phyloP scores from a whole-genome alignment of 106 monocot genomes.

The Acanthochlamys bracteata region DNA sequence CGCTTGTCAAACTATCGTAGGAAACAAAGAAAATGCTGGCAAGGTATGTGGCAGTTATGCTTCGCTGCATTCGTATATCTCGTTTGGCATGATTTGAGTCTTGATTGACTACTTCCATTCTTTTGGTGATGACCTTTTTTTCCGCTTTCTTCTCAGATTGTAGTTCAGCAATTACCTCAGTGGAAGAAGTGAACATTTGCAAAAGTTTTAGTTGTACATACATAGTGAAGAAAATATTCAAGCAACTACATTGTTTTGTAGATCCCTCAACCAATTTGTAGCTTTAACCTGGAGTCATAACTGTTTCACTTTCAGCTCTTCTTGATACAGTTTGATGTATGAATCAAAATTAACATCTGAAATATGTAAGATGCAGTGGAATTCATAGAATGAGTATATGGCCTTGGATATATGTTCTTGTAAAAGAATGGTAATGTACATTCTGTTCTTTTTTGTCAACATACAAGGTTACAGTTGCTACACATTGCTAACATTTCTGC shows the following conservation, averaged over 20 bases:
- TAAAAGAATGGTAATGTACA: too few relatives aligned
- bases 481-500: too few relatives aligned
- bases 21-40: conserved; percentile 81
- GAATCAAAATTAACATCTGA: too few relatives aligned
- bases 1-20: conserved; percentile 91
- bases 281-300: too few relatives aligned
- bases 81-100: background rate
- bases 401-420: too few relatives aligned
- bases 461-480: too few relatives aligned
- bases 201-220: background rate
- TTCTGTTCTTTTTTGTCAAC: too few relatives aligned
- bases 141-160: conserved; percentile 24
- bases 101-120: background rate
- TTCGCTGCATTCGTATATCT: background rate
- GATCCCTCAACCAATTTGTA: too few relatives aligned
- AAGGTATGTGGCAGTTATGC: conserved; percentile 36
- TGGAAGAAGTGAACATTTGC: conserved; percentile 48
- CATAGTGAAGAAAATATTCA: background rate
- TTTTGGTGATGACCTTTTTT: background rate
- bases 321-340: too few relatives aligned
- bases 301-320: too few relatives aligned
- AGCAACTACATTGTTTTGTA: background rate
- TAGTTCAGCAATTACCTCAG: conserved; percentile 63
- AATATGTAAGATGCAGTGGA: too few relatives aligned
- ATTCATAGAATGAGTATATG: too few relatives aligned